These are phyloP conservation scores for Nigrograna mackinnonii DNA, from an alignment of 2,329 filamentous ascomycete species.

Conservation along the genomic window DNA sequence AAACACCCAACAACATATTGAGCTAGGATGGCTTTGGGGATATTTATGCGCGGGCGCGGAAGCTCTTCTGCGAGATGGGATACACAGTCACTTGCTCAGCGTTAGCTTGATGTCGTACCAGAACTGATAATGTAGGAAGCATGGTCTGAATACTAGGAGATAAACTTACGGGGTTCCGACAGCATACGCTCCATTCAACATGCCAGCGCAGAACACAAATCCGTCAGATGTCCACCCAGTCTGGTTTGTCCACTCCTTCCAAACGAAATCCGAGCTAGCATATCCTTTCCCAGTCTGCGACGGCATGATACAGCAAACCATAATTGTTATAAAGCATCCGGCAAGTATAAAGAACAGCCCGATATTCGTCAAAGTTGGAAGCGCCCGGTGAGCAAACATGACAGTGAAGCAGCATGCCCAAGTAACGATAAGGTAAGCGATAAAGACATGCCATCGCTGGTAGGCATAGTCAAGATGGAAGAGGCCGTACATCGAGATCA, in stretches of 20 bases:
- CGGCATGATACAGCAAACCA: slow-evolving; percentile 62
- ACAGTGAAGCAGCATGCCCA: slow-evolving; percentile 52
- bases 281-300: slow-evolving; percentile 46
- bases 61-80: slow-evolving; percentile 65
- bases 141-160: background rate
- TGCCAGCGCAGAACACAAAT: slow-evolving; percentile 67
- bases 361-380: slow-evolving; percentile 58
- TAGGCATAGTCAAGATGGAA: slow-evolving; percentile 50
- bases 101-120: slow-evolving; percentile 1
- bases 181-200: slow-evolving; percentile 71
- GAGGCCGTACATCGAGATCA: slow-evolving; percentile 53
- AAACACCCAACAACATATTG: slow-evolving; percentile 41
- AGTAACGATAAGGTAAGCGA: slow-evolving; percentile 51
- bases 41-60: slow-evolving; percentile 37
- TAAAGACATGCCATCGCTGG: slow-evolving; percentile 57
- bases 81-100: slow-evolving; percentile 56
- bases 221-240: slow-evolving; percentile 55
- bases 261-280: slow-evolving; percentile 47
- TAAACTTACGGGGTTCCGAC: slow-evolving; percentile 60
- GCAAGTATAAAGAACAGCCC: slow-evolving; percentile 58
- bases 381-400: slow-evolving; percentile 58
- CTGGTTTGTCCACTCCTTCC: slow-evolving; percentile 50
- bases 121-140: too few species aligned
- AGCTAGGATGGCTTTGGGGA: slow-evolving; percentile 45
- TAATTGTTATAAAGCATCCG: slow-evolving; percentile 59